These are phyloP conservation scores for Nicotiana otophora DNA, from an alignment of 257 asterid species.

Conservation along the genomic window DNA sequence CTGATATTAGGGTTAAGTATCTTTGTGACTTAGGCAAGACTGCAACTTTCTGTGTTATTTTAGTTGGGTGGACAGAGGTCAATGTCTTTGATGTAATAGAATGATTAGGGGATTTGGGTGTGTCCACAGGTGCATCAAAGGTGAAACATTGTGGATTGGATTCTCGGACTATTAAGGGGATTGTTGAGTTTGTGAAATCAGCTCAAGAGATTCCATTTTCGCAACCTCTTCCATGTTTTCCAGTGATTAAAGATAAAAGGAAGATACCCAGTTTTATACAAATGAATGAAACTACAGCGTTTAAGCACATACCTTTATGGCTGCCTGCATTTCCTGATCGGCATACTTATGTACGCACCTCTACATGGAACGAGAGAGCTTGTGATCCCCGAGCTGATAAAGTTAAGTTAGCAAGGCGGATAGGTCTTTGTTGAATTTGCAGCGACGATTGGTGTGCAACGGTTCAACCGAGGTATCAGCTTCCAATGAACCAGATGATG, in stretches of 20 bases:
- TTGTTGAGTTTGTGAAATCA: slow-evolving; percentile 44
- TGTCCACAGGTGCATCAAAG: slow-evolving; percentile 53
- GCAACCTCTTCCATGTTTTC: slow-evolving; percentile 64
- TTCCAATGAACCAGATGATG: slow-evolving; percentile 30
- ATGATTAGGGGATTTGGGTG: slow-evolving; percentile 58
- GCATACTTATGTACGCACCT: slow-evolving; percentile 58
- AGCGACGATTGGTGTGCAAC: slow-evolving; percentile 58
- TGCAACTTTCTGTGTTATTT: slow-evolving; percentile 51
- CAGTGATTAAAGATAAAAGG: slow-evolving; percentile 42
- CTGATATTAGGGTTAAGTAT: slow-evolving; percentile 58
- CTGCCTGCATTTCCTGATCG: slow-evolving; percentile 89
- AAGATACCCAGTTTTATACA: slow-evolving; percentile 70
- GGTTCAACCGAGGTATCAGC: slow-evolving; percentile 41
- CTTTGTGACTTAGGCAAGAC: slow-evolving; percentile 64
- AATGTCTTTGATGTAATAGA: slow-evolving; percentile 64
- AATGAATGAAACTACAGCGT: slow-evolving; percentile 64
- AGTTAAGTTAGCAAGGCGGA: slow-evolving; percentile 83
- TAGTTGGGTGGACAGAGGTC: slow-evolving; percentile 63
- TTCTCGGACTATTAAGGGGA: slow-evolving; percentile 45
- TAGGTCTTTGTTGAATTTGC: slow-evolving; percentile 76
- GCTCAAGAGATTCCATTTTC: slow-evolving; percentile 76
- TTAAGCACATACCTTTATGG: slow-evolving; percentile 70
- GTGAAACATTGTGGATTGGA: slow-evolving; percentile 32
- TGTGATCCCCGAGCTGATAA: slow-evolving; percentile 75
- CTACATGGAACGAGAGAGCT: slow-evolving; percentile 79